These are phyloP conservation scores for Neoarthrinium moseri DNA, from an alignment of 2,329 filamentous ascomycete genomes.

Conservation along the genomic window DNA sequence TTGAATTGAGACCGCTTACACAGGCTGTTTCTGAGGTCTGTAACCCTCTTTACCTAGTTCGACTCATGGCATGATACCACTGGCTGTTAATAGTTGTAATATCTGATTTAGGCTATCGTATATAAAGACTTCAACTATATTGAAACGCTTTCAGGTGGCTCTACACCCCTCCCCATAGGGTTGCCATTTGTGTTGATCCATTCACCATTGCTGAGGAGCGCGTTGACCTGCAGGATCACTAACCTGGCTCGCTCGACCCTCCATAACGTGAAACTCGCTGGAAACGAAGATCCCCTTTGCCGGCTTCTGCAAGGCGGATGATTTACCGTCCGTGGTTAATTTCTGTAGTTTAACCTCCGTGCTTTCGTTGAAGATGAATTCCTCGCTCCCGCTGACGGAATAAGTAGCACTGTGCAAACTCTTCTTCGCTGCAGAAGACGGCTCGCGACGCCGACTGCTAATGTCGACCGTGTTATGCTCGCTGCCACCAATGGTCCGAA, in stretches of 20 bases:
- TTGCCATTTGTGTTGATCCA: too few species aligned
- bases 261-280: neutral
- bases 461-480: constrained; percentile 13
- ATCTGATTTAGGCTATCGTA: too few species aligned
- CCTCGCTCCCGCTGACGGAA: constrained; percentile 40
- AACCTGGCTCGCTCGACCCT: neutral
- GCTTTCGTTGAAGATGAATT: constrained; percentile 35
- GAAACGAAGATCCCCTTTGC: neutral
- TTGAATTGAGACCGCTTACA: too few species aligned
- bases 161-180: too few species aligned
- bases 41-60: too few species aligned
- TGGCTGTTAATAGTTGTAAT: too few species aligned
- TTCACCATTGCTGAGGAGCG: neutral
- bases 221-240: neutral
- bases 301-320: neutral
- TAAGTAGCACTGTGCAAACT: constrained; percentile 20
- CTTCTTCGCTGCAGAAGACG: constrained; percentile 20
- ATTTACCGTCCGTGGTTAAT: constrained; percentile 12
- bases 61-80: too few species aligned
- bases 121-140: too few species aligned
- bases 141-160: too few species aligned
- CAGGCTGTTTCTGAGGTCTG: too few species aligned
- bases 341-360: constrained; percentile 35
- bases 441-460: constrained; percentile 18
- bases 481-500: constrained; percentile 35